Conservation (phyloP, 129 eudicot species). For the Saussurea involucrata region DNA sequence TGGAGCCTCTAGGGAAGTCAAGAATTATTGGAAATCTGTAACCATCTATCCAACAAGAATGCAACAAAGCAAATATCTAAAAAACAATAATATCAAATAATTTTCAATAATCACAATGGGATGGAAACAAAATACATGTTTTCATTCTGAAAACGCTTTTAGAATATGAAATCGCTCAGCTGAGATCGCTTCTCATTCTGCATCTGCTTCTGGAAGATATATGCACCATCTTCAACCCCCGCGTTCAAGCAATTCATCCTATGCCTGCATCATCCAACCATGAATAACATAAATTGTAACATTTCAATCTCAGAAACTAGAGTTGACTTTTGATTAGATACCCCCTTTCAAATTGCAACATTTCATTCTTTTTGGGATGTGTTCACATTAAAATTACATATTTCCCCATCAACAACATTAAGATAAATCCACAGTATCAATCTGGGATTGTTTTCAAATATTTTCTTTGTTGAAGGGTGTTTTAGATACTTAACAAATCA, state of each 20-base stretch:
- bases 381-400: too few relatives aligned
- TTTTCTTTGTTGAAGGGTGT: background rate
- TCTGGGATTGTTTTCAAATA: background rate
- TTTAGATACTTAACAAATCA: background rate
- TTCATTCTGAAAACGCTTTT: conserved; percentile 5
- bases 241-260: conserved; percentile 80
- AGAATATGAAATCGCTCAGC: conserved; percentile 78
- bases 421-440: background rate
- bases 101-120: background rate
- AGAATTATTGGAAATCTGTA: too few relatives aligned
- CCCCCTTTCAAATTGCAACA: background rate
- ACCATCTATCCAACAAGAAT: background rate
- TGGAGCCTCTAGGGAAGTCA: too few relatives aligned
- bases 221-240: conserved; percentile 70
- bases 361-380: background rate
- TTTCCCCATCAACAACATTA: too few relatives aligned
- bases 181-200: conserved; percentile 26
- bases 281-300: background rate
- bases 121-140: background rate
- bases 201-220: conserved; percentile 38
- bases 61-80: background rate
- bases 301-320: background rate
- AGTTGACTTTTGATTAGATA: background rate
- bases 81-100: background rate
- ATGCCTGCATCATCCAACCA: conserved; percentile 53